Evolutionary conservation across 768 basidiomycete genomes (phyloP).

Genomic region (Pleurotus djamor): DNA sequence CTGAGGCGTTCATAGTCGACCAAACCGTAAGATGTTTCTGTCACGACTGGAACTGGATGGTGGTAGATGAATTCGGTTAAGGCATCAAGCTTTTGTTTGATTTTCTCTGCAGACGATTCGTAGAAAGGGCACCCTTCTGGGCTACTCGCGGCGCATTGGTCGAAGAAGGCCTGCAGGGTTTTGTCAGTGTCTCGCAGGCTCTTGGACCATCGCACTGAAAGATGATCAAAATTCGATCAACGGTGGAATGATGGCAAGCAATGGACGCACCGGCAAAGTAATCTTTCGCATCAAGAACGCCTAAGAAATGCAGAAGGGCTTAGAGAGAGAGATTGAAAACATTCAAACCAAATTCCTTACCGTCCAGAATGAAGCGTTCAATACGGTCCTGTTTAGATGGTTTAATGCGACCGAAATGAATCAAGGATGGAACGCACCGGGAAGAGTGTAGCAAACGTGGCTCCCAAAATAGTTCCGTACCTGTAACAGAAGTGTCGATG

Average conservation of each 20-base stretch:
- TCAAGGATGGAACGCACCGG: background rate
- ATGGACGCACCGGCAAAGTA: slow-evolving; percentile 19
- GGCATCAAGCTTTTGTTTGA: slow-evolving; percentile 13
- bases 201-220: slow-evolving; percentile 11
- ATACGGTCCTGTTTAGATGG: slow-evolving; percentile 21
- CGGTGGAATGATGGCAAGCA: background rate
- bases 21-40: slow-evolving; percentile 15
- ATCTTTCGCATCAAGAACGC: slow-evolving; percentile 19
- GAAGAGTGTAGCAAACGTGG: background rate
- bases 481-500: background rate
- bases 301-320: background rate
- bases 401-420: background rate
- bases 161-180: slow-evolving; percentile 17
- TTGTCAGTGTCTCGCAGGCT: slow-evolving; percentile 18
- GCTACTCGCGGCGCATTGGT: slow-evolving; percentile 17
- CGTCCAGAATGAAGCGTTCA: slow-evolving; percentile 29
- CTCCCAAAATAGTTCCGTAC: background rate
- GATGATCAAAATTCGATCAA: background rate
- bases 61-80: slow-evolving; percentile 12
- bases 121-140: slow-evolving; percentile 18
- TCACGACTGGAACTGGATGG: slow-evolving; percentile 16
- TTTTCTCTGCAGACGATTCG: slow-evolving; percentile 12
- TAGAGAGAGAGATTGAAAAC: background rate
- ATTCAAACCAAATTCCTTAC: slow-evolving; percentile 3
- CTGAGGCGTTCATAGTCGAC: slow-evolving; percentile 18